Conservation (phyloP, 495 filamentous ascomycete genomes). For the Immersiella caudata region DNA sequence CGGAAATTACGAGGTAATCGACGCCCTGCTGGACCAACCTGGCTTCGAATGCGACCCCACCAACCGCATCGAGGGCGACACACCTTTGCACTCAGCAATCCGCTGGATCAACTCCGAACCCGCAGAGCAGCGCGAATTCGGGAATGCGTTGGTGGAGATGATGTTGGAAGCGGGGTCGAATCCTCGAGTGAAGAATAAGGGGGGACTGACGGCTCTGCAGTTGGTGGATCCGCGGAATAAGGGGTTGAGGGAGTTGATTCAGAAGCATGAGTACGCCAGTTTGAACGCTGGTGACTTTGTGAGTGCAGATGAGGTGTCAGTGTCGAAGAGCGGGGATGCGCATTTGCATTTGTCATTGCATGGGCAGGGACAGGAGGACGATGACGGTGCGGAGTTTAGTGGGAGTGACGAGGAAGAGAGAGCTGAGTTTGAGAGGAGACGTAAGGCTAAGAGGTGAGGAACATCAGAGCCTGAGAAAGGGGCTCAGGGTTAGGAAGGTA, state of each 20-base stretch:
- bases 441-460: slow-evolving; percentile 41
- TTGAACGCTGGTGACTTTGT: slow-evolving; percentile 56
- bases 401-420: slow-evolving; percentile 57
- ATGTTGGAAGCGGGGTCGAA: slow-evolving; percentile 82
- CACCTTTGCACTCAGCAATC: slow-evolving; percentile 86
- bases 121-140: slow-evolving; percentile 61
- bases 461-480: background rate
- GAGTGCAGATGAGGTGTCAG: slow-evolving; percentile 34
- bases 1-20: slow-evolving; percentile 92
- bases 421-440: slow-evolving; percentile 53
- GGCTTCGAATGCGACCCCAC: slow-evolving; percentile 92
- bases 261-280: slow-evolving; percentile 74
- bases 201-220: slow-evolving; percentile 66
- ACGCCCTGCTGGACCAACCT: slow-evolving; percentile 89
- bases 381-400: slow-evolving; percentile 55
- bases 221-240: slow-evolving; percentile 73
- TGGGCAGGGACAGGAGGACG: slow-evolving; percentile 35
- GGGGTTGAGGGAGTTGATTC: slow-evolving; percentile 66
- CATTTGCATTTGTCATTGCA: background rate
- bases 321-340: slow-evolving; percentile 18
- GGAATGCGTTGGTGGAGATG: slow-evolving; percentile 75
- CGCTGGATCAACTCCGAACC: slow-evolving; percentile 74
- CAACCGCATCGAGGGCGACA: slow-evolving; percentile 80
- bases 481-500: background rate
- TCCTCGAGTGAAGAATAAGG: slow-evolving; percentile 63